Evolutionary conservation across 1,284 basidiomycete species (phyloP).

Genomic region (Xanthoconium separans): DNA sequence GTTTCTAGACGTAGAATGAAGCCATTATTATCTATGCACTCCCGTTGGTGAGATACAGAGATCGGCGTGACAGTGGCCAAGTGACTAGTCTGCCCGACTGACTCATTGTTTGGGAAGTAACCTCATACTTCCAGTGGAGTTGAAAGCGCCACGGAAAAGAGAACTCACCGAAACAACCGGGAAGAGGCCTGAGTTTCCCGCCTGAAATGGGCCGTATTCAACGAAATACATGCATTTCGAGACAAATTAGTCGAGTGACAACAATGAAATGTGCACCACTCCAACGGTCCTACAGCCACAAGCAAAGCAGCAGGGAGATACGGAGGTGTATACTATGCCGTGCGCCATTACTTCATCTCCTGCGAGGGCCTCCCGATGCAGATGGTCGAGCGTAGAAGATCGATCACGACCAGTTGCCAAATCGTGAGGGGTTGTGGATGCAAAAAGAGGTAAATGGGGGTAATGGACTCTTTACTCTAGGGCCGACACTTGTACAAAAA

Average conservation of each 20-base stretch:
- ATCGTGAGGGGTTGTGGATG: slow-evolving; percentile 54
- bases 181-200: not conserved
- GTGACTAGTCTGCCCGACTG: no score
- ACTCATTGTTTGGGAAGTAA: no score
- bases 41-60: no score
- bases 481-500: slow-evolving; percentile 21
- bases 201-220: not conserved
- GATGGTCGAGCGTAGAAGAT: slow-evolving; percentile 49
- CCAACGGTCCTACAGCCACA: slow-evolving; percentile 76
- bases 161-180: not conserved
- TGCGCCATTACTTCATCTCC: slow-evolving; percentile 87
- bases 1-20: no score
- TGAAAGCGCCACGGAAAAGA: not conserved
- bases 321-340: slow-evolving; percentile 82
- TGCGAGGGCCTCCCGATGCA: slow-evolving; percentile 74
- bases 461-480: slow-evolving; percentile 20
- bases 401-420: slow-evolving; percentile 51
- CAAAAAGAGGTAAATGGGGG: not conserved
- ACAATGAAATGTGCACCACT: slow-evolving; percentile 69
- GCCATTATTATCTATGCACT: no score
- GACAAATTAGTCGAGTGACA: not conserved
- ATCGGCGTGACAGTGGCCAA: no score
- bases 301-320: slow-evolving; percentile 70
- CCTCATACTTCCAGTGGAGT: no score
- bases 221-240: not conserved